Base-by-base conservation (phyloP, 1,139 yeast species). In the Suhomyces panamericanus region DNA sequence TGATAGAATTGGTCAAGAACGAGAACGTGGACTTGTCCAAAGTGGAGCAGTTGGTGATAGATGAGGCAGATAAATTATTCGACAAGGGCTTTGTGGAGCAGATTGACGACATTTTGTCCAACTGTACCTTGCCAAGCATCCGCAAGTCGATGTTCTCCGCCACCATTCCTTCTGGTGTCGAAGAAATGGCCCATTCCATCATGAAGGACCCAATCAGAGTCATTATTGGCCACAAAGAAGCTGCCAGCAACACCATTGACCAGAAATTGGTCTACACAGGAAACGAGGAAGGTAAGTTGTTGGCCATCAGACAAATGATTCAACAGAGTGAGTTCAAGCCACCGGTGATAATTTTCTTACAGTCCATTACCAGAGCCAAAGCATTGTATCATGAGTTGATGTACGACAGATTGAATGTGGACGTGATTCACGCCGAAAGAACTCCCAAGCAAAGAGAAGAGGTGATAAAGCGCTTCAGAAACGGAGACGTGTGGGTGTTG, bases 1-100 rank as follows among this genome's bases (percentile, higher is more conserved):
- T 93, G 50, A 85, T 93, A 38, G 96, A 90, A 54, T 74, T 88
- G 38, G 80, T 89, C 32, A 81, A 85, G 49, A 73, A 73, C 42
- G 88, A 78, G 33, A 70, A 74, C 14, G 63, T 74, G 3, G 85
- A 83, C 56, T 71, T 93, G 42, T 67, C 82, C 2, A 70, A 70
- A 33, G 90, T 91, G 14, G 84, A 85, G 53, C 85, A 83, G 59
- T 69, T 93, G 44, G 78, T 93, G 14, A 81, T 95, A 55, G 99
- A 95, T 73, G 99, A 93, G 69, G 98, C 98, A 4, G 99, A 95
- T 72, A 87, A 88, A 57, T 70, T 95, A 44, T 88, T 95, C 58
- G 98, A 93, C 57, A 83, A 84, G 46, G 96, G 93, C 14, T 95
- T 95, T 57, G 81, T 90, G 16, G 90, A 85, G 54, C 99, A 95